Percentiles rank a stretch among this genome's conserved stretches.
phyloP scores from a whole-genome alignment of 2,329 filamentous ascomycete species.

The Stagonosporopsis tanaceti region DNA sequence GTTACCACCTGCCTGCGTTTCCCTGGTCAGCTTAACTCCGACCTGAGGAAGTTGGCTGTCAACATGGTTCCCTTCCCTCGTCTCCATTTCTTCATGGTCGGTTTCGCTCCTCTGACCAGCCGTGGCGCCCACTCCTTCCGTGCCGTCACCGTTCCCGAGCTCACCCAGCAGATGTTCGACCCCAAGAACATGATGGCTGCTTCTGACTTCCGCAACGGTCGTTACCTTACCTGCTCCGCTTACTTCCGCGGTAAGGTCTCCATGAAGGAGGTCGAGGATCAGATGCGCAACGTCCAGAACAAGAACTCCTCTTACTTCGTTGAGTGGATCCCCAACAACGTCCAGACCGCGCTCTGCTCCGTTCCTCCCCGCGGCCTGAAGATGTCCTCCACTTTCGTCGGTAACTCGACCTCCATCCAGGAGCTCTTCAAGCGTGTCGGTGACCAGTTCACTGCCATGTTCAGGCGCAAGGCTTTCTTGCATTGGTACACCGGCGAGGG shows the following conservation, averaged over 20 bases:
- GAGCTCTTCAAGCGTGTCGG: slow-evolving; percentile 99
- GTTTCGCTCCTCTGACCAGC: slow-evolving; percentile 97
- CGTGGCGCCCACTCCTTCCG: slow-evolving; percentile 93
- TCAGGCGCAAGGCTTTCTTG: slow-evolving; percentile 99
- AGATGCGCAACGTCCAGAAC: slow-evolving; percentile 99
- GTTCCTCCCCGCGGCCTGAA: slow-evolving; percentile 97
- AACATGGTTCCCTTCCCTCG: slow-evolving; percentile 99
- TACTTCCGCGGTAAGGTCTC: slow-evolving; percentile 99
- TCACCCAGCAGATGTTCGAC: slow-evolving; percentile 99
- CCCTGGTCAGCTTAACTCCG: slow-evolving; percentile 99
- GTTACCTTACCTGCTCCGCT: slow-evolving; percentile 98
- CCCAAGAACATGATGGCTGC: slow-evolving; percentile 99
- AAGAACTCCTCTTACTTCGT: slow-evolving; percentile 99
- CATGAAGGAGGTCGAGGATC: slow-evolving; percentile 99
- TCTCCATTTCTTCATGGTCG: slow-evolving; percentile 99
- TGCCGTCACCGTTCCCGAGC: slow-evolving; percentile 94
- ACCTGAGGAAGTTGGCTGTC: slow-evolving; percentile 98
- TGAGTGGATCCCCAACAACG: slow-evolving; percentile 99
- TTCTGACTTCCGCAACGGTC: slow-evolving; percentile 99
- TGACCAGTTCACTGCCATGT: slow-evolving; percentile 99
- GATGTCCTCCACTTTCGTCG: slow-evolving; percentile 99
- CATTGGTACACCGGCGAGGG: slow-evolving; percentile 99
- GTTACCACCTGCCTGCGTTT: slow-evolving; percentile 98
- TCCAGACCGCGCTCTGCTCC: slow-evolving; percentile 98
- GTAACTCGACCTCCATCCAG: slow-evolving; percentile 99